phyloP scores from a whole-genome alignment of 345 rosid species.

The Durio zibethinus region DNA sequence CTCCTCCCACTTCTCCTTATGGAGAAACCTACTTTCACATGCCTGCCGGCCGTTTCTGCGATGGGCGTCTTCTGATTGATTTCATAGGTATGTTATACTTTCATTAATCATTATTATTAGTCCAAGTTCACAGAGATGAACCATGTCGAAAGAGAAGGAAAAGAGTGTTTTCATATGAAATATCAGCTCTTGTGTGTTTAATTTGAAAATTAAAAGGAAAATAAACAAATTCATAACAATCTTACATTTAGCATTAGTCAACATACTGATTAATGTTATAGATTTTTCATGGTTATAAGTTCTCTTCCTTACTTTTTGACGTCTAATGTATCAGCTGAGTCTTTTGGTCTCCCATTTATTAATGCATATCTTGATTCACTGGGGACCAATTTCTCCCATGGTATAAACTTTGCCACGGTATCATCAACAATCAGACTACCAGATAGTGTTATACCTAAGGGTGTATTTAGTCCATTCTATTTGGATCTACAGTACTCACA shows the following conservation, averaged over 20 bases:
- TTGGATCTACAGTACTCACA: slow-evolving; percentile 44
- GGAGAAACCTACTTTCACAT: slow-evolving; percentile 39
- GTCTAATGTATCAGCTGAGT: slow-evolving; percentile 16
- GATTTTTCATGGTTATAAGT: neutral
- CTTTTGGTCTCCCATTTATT: slow-evolving; percentile 27
- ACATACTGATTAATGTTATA: neutral
- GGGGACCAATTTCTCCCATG: slow-evolving; percentile 31
- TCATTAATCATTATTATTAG: neutral
- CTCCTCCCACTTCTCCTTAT: slow-evolving; percentile 27
- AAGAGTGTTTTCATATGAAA: too few relatives aligned
- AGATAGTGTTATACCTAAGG: slow-evolving; percentile 16
- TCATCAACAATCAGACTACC: slow-evolving; percentile 28
- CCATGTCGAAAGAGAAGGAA: too few relatives aligned
- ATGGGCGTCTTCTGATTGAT: slow-evolving; percentile 56
- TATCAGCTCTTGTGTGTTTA: too few relatives aligned
- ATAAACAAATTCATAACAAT: too few relatives aligned
- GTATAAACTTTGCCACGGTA: slow-evolving; percentile 39
- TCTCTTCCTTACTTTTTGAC: neutral
- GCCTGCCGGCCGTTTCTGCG: slow-evolving; percentile 44
- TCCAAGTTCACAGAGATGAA: neutral
- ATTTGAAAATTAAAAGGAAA: too few relatives aligned
- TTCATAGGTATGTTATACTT: slow-evolving; percentile 34
- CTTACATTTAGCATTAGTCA: too few relatives aligned
- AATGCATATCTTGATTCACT: slow-evolving; percentile 37
- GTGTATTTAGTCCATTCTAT: slow-evolving; percentile 40